Conservation (phyloP, 2,329 filamentous ascomycete species). For the Teratosphaeria epicoccoides region DNA sequence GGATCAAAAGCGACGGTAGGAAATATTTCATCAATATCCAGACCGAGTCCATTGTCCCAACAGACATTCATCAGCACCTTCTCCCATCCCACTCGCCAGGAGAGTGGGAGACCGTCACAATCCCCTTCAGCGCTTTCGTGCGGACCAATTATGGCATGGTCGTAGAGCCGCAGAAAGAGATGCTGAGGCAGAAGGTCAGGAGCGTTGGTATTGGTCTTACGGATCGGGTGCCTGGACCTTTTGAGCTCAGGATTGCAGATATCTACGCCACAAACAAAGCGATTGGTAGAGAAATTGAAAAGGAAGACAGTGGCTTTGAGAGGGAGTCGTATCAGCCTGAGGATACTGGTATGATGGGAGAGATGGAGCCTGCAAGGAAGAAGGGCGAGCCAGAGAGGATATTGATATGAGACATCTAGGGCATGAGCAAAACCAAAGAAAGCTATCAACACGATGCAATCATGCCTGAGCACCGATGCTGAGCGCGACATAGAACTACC, state of each 20-base stretch:
- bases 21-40: constrained; percentile 94
- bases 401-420: constrained; percentile 19
- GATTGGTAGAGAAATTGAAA: constrained; percentile 24
- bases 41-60: constrained; percentile 83
- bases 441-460: not conserved
- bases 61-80: constrained; percentile 92
- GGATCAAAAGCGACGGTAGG: constrained; percentile 80
- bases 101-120: constrained; percentile 89
- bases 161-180: constrained; percentile 83
- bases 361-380: constrained; percentile 21
- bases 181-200: constrained; percentile 74
- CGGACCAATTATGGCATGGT: constrained; percentile 87
- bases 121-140: constrained; percentile 88
- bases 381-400: constrained; percentile 27
- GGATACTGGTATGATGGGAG: constrained; percentile 21
- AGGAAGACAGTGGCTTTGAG: constrained; percentile 23
- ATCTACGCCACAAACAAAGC: constrained; percentile 80
- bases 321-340: constrained; percentile 13
- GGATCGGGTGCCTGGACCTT: constrained; percentile 78
- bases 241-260: constrained; percentile 72
- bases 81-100: constrained; percentile 68
- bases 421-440: not conserved
- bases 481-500: no score
- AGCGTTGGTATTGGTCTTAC: constrained; percentile 82
- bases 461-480: no score